Conservation (phyloP, 2,329 filamentous ascomycete genomes). For the Verticillium nonalfalfae region DNA sequence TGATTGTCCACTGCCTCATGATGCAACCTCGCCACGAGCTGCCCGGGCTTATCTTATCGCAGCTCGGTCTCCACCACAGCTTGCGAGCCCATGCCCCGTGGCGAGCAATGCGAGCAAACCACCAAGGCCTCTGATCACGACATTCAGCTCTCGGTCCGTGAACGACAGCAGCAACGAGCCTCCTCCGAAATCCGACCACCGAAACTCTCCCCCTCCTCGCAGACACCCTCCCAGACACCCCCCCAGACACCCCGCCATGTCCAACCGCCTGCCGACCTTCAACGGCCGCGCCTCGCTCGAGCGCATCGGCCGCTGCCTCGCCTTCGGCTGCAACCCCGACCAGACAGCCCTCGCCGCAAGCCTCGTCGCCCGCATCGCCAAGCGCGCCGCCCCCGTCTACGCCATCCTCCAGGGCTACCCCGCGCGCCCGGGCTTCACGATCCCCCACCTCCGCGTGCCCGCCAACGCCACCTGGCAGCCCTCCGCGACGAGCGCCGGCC, state of each 20-base stretch:
- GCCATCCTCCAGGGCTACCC: background rate
- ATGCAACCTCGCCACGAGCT: background rate
- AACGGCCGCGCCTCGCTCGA: background rate
- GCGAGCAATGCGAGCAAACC: background rate
- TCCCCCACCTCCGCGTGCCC: background rate
- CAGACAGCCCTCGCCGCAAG: constrained; percentile 7
- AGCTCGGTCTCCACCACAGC: background rate
- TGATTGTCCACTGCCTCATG: background rate
- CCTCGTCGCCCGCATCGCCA: constrained; percentile 5
- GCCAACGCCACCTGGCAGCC: background rate
- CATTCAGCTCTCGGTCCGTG: background rate
- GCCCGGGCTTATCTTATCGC: background rate
- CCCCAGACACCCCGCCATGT: background rate
- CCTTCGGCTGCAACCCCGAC: constrained; percentile 10
- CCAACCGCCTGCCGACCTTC: background rate
- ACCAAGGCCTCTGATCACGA: background rate
- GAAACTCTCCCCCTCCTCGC: too few relatives aligned
- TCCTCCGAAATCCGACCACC: too few relatives aligned
- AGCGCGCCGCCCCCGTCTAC: background rate
- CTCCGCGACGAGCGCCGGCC: background rate
- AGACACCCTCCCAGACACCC: background rate
- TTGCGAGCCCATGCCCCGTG: background rate
- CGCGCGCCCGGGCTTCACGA: background rate
- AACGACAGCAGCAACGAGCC: background rate
- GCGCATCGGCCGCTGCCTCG: constrained; percentile 12